phyloP scores from a whole-genome alignment of 768 basidiomycete species.

The Rhodotorula diobovata region DNA sequence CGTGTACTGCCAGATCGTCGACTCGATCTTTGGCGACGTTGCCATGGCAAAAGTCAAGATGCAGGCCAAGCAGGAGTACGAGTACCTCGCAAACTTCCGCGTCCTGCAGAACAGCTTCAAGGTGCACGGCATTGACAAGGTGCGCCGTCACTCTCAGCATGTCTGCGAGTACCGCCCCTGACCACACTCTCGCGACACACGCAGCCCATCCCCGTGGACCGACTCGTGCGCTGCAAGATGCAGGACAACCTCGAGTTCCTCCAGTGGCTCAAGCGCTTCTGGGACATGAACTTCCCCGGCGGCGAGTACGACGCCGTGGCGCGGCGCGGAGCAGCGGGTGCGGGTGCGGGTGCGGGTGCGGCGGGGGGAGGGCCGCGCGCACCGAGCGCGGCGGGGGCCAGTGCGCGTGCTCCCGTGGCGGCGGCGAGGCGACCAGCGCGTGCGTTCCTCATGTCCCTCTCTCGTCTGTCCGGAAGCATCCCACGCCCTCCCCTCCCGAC shows the following conservation, averaged over 20 bases:
- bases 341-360: neutral
- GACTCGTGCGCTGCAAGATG: constrained; percentile 96
- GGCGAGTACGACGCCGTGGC: constrained; percentile 74
- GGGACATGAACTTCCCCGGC: constrained; percentile 87
- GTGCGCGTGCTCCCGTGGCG: neutral
- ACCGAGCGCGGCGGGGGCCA: neutral
- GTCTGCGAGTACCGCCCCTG: neutral
- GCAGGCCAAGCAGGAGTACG: constrained; percentile 81
- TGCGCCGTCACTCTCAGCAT: constrained; percentile 45
- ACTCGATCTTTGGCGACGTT: constrained; percentile 76
- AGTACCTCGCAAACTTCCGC: constrained; percentile 92
- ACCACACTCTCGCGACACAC: neutral
- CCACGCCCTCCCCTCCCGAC: neutral
- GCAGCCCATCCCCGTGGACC: constrained; percentile 92
- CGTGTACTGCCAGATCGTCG: constrained; percentile 90
- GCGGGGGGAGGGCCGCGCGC: neutral
- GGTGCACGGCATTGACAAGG: constrained; percentile 89
- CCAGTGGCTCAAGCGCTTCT: constrained; percentile 94
- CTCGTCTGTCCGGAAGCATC: neutral
- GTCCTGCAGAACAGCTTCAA: constrained; percentile 91
- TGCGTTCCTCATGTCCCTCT: neutral
- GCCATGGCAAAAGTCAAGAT: constrained; percentile 65
- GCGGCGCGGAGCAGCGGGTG: constrained; percentile 14
- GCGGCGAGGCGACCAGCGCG: neutral
- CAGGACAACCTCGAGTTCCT: constrained; percentile 98